Base-by-base conservation (phyloP, 177 flowering plant species). In the Vitis hybrid region DNA sequence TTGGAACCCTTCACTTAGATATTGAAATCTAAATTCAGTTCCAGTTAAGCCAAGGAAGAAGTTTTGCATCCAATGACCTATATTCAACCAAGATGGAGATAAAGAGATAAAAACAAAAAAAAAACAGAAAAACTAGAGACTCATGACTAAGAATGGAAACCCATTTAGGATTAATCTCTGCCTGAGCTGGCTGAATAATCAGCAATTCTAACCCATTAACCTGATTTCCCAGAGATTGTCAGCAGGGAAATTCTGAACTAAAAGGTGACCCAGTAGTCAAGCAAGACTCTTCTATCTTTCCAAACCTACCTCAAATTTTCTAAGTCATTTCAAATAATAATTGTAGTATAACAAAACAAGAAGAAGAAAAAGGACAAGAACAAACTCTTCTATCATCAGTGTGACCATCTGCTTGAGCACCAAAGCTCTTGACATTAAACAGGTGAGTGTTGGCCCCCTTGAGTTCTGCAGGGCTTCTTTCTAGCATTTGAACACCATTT, bases 321-420 rank as follows among this genome's bases (percentile, higher is more conserved):
- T 0, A 49, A 53, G n/a, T 60, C 4, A 47, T 3, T 17, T 9
- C 59, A 55, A 38, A 64, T 49, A 15, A 33, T 4, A 53, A 22
- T 19, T 3, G 64, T 7, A n/a, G 11, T 14, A 44, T 20, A 11
- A 7, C 55, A 14, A n/a, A 12, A 19, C 38, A 60, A 20, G 28
- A 14, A 14, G 10, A 33, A 11, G 12, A 7, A 44, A 24, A 52
- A 5, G 4, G 62, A 44, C 19, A n/a, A 17, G 17, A 59, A 68
- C 66, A 28, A 10, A 86, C 90, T 22, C 73, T 67, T 72, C 59
- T 82, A 18, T 88, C 86, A 20, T 88, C 90, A 4, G 79, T 70
- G 11, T 15, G 71, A 19, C 89, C 88, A 64, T 89, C 78, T 6
- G 83, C 91, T 47, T 31, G 72, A 10, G 85, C 90, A 15, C 90